Base-by-base conservation (phyloP, 768 basidiomycete genomes). In the Boletus fagicola region DNA sequence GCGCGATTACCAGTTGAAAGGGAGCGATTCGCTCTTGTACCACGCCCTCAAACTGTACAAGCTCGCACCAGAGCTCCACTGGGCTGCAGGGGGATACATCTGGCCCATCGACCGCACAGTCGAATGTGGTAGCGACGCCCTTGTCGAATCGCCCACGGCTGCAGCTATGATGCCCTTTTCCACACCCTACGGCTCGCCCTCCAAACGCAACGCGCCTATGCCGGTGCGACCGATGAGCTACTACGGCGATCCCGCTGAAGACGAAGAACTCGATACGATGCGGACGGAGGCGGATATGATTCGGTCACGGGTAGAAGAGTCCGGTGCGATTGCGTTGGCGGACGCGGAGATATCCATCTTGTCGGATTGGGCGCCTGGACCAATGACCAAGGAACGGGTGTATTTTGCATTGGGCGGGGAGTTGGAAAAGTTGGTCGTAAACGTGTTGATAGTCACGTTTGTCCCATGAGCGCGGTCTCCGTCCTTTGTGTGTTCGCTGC, bases 41-140 rank as follows among this genome's bases (percentile, higher is more conserved):
- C 87, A 89, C 51, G 86, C 89, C 3, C 73, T 92, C 68, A 90
- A 88, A 69, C 70, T 86, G 39, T 90, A 85, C 76, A 90, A 90
- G 58, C 82, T 92, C 46, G 70, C 75, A 1, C 87, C 88, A 0
- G 87, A 87, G 58, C 78, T 92, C 1, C 87, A 87, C 57, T 92
- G 88, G 86, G 83, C 85, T 18, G 90, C 91, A 33, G 90, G 89
- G 2, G 89, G 89, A 20, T 91, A 87, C 68, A 78, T 92, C 59
- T 92, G 91, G 90, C 84, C 89, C 0, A 77, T 83, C 26, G 86
- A 88, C 64, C 81, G 82, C 50, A 80, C 82, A 0, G 85, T 91
- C 20, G 87, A 91, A 64, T 79, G 82, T 54, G 77, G 77, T 39
- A 75, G 75, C 51, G 82, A 85, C 39, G 71, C 76, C 54, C 59